Conservation (phyloP, 23 red algal species). For the Rhodosorus marinus region DNA sequence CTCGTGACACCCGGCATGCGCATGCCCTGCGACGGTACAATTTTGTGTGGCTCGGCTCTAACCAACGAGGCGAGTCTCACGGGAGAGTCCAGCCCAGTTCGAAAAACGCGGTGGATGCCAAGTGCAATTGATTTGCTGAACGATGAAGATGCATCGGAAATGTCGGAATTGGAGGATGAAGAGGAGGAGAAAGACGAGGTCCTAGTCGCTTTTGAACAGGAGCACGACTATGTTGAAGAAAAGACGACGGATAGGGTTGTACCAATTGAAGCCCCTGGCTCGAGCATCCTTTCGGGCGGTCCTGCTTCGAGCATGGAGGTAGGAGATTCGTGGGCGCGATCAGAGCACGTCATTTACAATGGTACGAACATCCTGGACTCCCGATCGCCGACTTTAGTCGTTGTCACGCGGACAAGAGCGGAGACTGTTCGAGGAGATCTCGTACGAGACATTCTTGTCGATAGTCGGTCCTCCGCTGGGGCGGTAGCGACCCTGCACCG, state of each 20-base stretch:
- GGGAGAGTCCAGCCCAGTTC: conserved; percentile 10
- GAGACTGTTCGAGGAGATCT: conserved; percentile 2
- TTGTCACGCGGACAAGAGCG: conserved; percentile 1
- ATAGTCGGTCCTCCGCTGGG: too few relatives aligned
- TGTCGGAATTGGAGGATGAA: not conserved
- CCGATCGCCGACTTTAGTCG: not conserved
- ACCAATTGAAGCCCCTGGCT: too few relatives aligned
- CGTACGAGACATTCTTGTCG: conserved; percentile 3
- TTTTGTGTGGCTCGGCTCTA: conserved; percentile 5
- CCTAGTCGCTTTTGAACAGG: not conserved
- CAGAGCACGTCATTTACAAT: conserved; percentile 3
- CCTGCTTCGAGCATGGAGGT: not conserved
- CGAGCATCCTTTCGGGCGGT: not conserved
- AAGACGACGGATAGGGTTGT: not conserved
- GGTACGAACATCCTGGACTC: conserved; percentile 12
- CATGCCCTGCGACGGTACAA: conserved; percentile 9
- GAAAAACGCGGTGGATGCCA: conserved; percentile 4
- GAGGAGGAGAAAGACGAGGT: not conserved
- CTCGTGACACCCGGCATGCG: conserved; percentile 3
- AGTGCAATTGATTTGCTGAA: not conserved
- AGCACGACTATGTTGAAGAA: not conserved
- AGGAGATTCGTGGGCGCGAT: conserved; percentile 2
- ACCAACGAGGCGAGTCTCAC: conserved; percentile 16
- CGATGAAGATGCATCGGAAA: not conserved
- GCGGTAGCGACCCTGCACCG: too few relatives aligned